Percentiles rank a stretch among this genome's conserved stretches.
These are phyloP conservation scores for Wickerhamiella kazuoi DNA, from an alignment of 805 yeast species.

Conservation along the genomic window DNA sequence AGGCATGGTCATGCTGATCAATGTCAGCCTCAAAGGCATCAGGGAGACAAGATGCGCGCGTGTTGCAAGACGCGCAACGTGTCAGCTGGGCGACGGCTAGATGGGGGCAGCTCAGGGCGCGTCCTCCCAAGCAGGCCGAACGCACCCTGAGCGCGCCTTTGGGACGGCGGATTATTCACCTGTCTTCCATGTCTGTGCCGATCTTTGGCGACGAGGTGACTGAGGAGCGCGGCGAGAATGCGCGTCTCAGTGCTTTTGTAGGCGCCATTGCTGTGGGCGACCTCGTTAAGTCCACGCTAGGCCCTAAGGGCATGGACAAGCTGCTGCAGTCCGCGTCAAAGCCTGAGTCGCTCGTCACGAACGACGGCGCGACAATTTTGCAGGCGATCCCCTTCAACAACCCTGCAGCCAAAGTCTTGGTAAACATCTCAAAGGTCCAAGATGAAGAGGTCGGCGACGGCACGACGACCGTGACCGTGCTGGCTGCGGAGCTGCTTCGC, in stretches of 20 bases:
- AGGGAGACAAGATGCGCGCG: too few relatives aligned
- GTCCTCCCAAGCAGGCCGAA: too few relatives aligned
- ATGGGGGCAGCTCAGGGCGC: too few relatives aligned
- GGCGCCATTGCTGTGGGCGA: constrained; percentile 99
- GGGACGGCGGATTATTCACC: background rate
- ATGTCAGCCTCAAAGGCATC: too few relatives aligned
- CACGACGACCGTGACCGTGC: constrained; percentile 83
- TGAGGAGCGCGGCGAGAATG: constrained; percentile 95
- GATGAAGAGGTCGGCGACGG: constrained; percentile 99
- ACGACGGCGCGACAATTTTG: constrained; percentile 95
- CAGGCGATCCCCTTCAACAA: constrained; percentile 89
- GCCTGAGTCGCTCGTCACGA: constrained; percentile 65
- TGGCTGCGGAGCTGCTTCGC: constrained; percentile 87
- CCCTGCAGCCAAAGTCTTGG: constrained; percentile 93
- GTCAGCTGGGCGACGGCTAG: too few relatives aligned
- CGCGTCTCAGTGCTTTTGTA: constrained; percentile 88
- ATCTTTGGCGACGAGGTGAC: constrained; percentile 95
- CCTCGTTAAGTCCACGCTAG: constrained; percentile 79
- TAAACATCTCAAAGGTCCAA: constrained; percentile 86
- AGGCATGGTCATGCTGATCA: too few relatives aligned
- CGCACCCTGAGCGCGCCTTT: too few relatives aligned
- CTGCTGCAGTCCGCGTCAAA: constrained; percentile 64
- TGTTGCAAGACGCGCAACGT: too few relatives aligned
- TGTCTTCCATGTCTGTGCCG: constrained; percentile 45
- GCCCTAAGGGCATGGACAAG: constrained; percentile 99